Conservation (phyloP, 345 rosid species). For the Gynandropsis gynandra region DNA sequence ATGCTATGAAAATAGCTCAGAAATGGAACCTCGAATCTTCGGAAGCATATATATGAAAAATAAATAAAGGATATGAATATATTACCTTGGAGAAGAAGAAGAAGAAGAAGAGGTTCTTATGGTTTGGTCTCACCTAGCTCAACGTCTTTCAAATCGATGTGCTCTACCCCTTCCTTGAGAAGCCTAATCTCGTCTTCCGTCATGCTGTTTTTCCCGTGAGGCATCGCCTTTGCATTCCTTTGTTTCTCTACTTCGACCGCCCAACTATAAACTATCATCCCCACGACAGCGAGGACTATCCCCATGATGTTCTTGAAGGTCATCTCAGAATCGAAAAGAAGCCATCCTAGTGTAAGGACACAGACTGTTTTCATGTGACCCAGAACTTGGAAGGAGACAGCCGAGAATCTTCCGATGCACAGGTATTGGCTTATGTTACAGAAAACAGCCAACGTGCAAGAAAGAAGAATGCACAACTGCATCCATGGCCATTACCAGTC, state of each 20-base stretch:
- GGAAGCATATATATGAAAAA: too few species aligned
- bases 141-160: slow-evolving; percentile 44
- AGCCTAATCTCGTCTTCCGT: slow-evolving; percentile 76
- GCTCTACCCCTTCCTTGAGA: slow-evolving; percentile 40
- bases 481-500: slow-evolving; percentile 11
- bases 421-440: slow-evolving; percentile 81
- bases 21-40: too few species aligned
- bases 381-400: slow-evolving; percentile 69
- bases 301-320: slow-evolving; percentile 83
- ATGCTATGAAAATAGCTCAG: too few species aligned
- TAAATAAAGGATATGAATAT: too few species aligned
- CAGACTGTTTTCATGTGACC: slow-evolving; percentile 98
- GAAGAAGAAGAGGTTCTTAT: slow-evolving; percentile 20
- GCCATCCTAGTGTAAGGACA: slow-evolving; percentile 85
- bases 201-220: slow-evolving; percentile 49
- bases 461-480: slow-evolving; percentile 79
- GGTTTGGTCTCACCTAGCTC: slow-evolving; percentile 61
- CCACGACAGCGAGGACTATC: slow-evolving; percentile 64
- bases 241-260: slow-evolving; percentile 76
- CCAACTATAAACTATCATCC: slow-evolving; percentile 94
- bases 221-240: slow-evolving; percentile 32
- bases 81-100: too few species aligned
- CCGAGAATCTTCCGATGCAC: slow-evolving; percentile 78
- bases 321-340: slow-evolving; percentile 74
- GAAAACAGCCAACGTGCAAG: slow-evolving; percentile 76